Conservation (phyloP, 1,139 yeast species). For the Candida glucosophila region DNA sequence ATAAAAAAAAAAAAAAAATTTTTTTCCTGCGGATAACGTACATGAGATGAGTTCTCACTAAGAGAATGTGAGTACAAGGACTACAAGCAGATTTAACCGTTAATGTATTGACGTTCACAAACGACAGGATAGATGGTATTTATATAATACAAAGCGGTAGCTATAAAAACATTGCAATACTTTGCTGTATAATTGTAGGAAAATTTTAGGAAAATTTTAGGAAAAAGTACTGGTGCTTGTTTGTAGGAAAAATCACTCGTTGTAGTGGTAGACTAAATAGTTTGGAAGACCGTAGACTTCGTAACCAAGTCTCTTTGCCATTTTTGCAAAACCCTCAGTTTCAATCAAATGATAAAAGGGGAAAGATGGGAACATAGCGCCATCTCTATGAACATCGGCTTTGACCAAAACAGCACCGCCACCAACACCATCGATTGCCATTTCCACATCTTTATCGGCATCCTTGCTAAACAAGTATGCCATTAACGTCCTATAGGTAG, state of each 20-base stretch:
- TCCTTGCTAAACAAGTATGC: conserved; percentile 70
- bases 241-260: conserved; percentile 38
- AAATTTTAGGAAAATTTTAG: not conserved
- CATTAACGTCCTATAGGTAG: conserved; percentile 94
- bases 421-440: conserved; percentile 94
- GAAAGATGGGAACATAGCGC: conserved; percentile 98
- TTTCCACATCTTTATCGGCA: conserved; percentile 53
- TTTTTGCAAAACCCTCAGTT: conserved; percentile 96
- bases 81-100: too few species aligned
- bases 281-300: conserved; percentile 90
- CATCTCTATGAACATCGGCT: conserved; percentile 97
- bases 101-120: too few species aligned
- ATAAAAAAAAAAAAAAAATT: too few species aligned
- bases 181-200: not conserved
- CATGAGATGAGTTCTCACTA: too few species aligned
- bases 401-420: conserved; percentile 93
- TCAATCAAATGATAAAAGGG: conserved; percentile 95
- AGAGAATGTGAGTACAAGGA: too few species aligned
- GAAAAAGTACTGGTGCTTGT: too few species aligned
- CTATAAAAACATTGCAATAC: too few species aligned
- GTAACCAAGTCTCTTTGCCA: conserved; percentile 93
- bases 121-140: too few species aligned
- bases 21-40: too few species aligned
- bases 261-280: conserved; percentile 80
- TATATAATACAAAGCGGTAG: too few species aligned